phyloP scores from a whole-genome alignment of 2,329 filamentous ascomycete species.

The Ascochyta lentis region DNA sequence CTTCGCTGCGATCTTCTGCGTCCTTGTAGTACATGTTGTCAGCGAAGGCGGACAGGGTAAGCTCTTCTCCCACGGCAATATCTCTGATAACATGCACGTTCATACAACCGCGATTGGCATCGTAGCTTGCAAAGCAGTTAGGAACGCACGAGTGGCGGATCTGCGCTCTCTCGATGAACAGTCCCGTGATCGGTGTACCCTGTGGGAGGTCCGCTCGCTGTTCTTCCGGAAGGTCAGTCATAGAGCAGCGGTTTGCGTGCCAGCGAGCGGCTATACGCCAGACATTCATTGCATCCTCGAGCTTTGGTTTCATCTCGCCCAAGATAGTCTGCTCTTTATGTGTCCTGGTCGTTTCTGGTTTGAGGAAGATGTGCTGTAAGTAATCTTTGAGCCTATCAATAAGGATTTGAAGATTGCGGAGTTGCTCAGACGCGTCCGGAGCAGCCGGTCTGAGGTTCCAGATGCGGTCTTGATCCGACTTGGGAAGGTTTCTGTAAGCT shows the following conservation, averaged over 20 bases:
- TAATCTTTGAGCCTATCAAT: not conserved
- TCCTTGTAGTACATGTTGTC: conserved; percentile 14
- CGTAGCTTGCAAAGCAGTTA: conserved; percentile 21
- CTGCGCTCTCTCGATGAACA: conserved; percentile 43
- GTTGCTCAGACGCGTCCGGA: conserved; percentile 1
- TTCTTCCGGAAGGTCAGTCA: conserved; percentile 3
- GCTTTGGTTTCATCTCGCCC: not conserved
- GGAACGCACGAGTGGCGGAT: conserved; percentile 40
- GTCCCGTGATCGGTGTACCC: conserved; percentile 6
- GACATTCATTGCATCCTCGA: not conserved
- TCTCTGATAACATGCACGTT: conserved; percentile 18
- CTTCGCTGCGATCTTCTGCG: conserved; percentile 2
- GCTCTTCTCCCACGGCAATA: conserved; percentile 15
- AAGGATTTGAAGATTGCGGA: conserved; percentile 4
- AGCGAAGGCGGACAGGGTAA: conserved; percentile 15
- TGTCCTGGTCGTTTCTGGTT: not conserved
- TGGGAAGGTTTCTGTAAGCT: conserved; percentile 13
- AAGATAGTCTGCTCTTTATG: not conserved
- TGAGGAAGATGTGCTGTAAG: conserved; percentile 2
- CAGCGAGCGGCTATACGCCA: conserved; percentile 22
- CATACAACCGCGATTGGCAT: conserved; percentile 10
- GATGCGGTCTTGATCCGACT: conserved; percentile 1
- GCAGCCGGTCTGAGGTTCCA: conserved; percentile 11
- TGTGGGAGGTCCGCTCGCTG: not conserved
- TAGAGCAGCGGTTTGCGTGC: conserved; percentile 13